phyloP scores from a whole-genome alignment of 2,329 filamentous ascomycete species.

The Trichophyton rubrum region DNA sequence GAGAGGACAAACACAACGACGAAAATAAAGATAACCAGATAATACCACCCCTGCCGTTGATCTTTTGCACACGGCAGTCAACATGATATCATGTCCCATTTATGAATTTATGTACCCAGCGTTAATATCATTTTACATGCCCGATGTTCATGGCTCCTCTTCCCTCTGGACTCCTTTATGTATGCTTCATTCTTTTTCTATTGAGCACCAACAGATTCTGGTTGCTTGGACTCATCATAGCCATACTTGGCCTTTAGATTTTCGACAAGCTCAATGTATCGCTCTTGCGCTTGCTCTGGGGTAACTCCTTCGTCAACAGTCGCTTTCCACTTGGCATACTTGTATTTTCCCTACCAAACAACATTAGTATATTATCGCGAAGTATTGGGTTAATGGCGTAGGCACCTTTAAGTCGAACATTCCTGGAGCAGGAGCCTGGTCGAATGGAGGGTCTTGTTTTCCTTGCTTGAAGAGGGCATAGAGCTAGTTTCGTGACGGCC shows the following conservation, averaged over 20 bases:
- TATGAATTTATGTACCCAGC: conserved; percentile 1
- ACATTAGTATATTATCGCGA: background rate
- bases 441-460: conserved; percentile 20
- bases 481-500: conserved; percentile 16
- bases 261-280: conserved; percentile 64
- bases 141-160: background rate
- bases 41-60: background rate
- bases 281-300: conserved; percentile 56
- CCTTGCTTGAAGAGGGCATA: conserved; percentile 32
- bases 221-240: conserved; percentile 14
- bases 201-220: conserved; percentile 14
- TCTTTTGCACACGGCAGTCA: background rate
- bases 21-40: background rate
- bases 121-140: conserved; percentile 1
- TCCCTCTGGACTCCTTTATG: background rate
- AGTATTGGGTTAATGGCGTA: background rate
- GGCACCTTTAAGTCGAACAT: conserved; percentile 31
- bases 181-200: conserved; percentile 4
- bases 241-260: conserved; percentile 57
- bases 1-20: background rate
- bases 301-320: conserved; percentile 51
- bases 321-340: conserved; percentile 66
- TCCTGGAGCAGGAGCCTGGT: conserved; percentile 22
- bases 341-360: conserved; percentile 57
- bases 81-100: conserved; percentile 1